Evolutionary conservation across 352 stramenopile species (phyloP).

Genomic region (Phytopythium sindhum): DNA sequence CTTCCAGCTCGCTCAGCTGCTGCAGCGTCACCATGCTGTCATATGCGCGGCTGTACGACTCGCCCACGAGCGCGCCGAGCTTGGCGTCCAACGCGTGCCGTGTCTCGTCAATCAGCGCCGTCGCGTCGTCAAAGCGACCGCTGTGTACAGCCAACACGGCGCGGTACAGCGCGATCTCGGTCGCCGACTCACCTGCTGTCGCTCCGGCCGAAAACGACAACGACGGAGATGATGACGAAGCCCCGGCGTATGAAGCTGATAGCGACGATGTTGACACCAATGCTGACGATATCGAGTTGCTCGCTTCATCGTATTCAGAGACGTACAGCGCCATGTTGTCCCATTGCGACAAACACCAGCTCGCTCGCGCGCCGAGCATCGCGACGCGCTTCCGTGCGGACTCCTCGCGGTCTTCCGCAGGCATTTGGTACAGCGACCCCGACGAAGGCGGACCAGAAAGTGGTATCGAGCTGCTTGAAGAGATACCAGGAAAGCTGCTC

Average conservation of each 20-base stretch:
- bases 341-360: constrained; percentile 83
- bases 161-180: constrained; percentile 60
- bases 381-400: constrained; percentile 57
- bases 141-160: constrained; percentile 94
- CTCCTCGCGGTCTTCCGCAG: constrained; percentile 41
- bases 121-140: constrained; percentile 90
- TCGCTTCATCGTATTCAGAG: constrained; percentile 25
- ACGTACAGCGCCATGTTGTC: constrained; percentile 83
- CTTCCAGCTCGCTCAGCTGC: constrained; percentile 96
- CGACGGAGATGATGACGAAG: neutral
- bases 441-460: constrained; percentile 1
- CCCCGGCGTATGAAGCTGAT: neutral
- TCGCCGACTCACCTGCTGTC: constrained; percentile 18
- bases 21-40: constrained; percentile 96
- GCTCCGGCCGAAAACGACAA: constrained; percentile 2
- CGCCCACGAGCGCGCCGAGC: constrained; percentile 94
- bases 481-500: constrained; percentile 34
- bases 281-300: neutral
- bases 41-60: constrained; percentile 97
- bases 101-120: constrained; percentile 92
- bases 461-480: constrained; percentile 13
- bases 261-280: neutral
- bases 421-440: constrained; percentile 3
- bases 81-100: constrained; percentile 92
- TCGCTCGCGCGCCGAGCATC: constrained; percentile 81